These are phyloP conservation scores for Tolypocladium paradoxum DNA, from an alignment of 2,329 filamentous ascomycete species.

Conservation along the genomic window DNA sequence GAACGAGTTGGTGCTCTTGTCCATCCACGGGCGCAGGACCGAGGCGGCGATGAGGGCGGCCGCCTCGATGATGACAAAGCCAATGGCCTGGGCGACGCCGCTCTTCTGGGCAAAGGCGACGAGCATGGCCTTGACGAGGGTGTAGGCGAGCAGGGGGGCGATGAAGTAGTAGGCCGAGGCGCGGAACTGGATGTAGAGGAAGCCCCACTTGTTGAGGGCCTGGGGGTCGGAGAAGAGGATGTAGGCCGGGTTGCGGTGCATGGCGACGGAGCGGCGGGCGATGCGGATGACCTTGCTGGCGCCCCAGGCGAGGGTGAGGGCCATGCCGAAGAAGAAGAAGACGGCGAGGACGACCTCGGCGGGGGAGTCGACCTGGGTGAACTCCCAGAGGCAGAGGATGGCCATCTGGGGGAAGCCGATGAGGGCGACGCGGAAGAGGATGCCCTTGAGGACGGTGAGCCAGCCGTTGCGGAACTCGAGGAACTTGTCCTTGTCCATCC, in stretches of 20 bases:
- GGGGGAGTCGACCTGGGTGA: slow-evolving; percentile 74
- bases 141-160: slow-evolving; percentile 66
- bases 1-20: slow-evolving; percentile 95
- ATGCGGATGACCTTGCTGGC: slow-evolving; percentile 82
- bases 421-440: slow-evolving; percentile 79
- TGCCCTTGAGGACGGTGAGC: slow-evolving; percentile 86
- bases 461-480: slow-evolving; percentile 90
- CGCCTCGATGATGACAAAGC: slow-evolving; percentile 73
- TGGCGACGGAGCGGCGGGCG: slow-evolving; percentile 73
- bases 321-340: slow-evolving; percentile 78
- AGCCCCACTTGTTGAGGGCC: slow-evolving; percentile 93
- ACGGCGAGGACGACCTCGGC: slow-evolving; percentile 80
- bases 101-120: slow-evolving; percentile 68
- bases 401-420: slow-evolving; percentile 89
- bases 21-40: slow-evolving; percentile 90
- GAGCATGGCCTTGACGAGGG: slow-evolving; percentile 81
- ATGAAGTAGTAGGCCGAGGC: slow-evolving; percentile 95
- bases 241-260: slow-evolving; percentile 95
- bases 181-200: slow-evolving; percentile 94
- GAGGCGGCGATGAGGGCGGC: slow-evolving; percentile 65
- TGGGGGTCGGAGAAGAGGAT: slow-evolving; percentile 95
- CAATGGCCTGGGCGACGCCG: slow-evolving; percentile 66
- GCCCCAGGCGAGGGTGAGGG: slow-evolving; percentile 71
- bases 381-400: slow-evolving; percentile 87
- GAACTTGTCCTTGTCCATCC: slow-evolving; percentile 79